A percentile compares a stretch with the other conserved stretches of the same genome.
phyloP scores from a whole-genome alignment of 2,329 filamentous ascomycete genomes.

The Venturia carpophila region DNA sequence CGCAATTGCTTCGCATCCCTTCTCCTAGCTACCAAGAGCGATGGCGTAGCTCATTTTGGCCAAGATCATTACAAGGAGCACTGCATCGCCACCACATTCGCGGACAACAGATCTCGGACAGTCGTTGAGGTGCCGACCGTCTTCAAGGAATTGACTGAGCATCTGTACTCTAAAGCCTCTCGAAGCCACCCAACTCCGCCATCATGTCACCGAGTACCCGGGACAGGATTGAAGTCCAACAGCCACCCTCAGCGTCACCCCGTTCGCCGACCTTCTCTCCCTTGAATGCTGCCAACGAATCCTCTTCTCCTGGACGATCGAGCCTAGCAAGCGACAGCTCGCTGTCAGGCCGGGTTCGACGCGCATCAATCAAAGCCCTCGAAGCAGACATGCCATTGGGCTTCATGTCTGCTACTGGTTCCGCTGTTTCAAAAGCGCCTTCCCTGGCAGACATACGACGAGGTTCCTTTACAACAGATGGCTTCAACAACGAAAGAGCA shows the following conservation, averaged over 20 bases:
- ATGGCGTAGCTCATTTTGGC: constrained; percentile 2
- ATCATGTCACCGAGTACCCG: background rate
- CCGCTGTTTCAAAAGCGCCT: constrained; percentile 34
- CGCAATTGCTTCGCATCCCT: background rate
- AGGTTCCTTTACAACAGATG: constrained; percentile 31
- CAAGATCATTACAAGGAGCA: background rate
- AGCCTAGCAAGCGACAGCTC: background rate
- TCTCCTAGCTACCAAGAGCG: background rate
- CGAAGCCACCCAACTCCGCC: background rate
- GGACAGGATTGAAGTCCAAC: background rate
- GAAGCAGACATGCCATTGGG: constrained; percentile 33
- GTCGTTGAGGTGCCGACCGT: background rate
- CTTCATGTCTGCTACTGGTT: constrained; percentile 40
- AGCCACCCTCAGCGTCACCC: background rate
- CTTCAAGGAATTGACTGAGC: background rate
- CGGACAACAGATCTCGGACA: background rate
- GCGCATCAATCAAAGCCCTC: constrained; percentile 32
- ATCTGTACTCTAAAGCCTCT: background rate
- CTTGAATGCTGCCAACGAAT: background rate
- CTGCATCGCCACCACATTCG: background rate
- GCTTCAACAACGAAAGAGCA: constrained; percentile 27
- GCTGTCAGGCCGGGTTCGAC: constrained; percentile 23
- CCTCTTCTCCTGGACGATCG: background rate
- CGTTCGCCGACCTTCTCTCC: constrained; percentile 1
- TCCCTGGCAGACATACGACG: constrained; percentile 37